Conservation (phyloP, 768 basidiomycete species). For the Cystofilobasidium bisporidii region DNA sequence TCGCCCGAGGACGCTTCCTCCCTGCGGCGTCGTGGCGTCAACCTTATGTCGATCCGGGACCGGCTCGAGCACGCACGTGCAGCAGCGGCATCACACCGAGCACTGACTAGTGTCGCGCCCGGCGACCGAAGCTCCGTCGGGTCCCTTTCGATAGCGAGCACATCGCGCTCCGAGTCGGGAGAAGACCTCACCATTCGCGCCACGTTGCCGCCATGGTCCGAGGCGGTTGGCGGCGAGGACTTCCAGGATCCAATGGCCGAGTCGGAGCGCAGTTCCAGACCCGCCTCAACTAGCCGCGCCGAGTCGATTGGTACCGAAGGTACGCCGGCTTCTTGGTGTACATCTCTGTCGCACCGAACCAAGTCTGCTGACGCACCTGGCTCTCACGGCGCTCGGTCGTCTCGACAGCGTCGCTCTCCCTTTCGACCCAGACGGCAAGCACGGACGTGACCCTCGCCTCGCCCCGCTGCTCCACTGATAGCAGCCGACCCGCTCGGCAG, state of each 20-base stretch:
- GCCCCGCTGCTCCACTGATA: conserved; percentile 8
- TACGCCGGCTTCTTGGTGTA: too few relatives aligned
- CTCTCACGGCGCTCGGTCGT: too few relatives aligned
- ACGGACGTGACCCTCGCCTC: conserved; percentile 8
- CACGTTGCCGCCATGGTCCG: background rate
- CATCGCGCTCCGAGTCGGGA: background rate
- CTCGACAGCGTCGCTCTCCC: conserved; percentile 6
- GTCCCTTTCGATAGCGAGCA: background rate
- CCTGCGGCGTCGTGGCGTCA: background rate
- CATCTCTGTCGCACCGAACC: too few relatives aligned
- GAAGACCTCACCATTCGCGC: conserved; percentile 1
- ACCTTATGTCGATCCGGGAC: background rate
- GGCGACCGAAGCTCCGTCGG: background rate
- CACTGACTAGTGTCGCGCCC: background rate
- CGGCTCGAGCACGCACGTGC: background rate
- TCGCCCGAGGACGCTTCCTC: background rate
- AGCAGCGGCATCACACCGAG: background rate
- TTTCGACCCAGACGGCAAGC: conserved; percentile 12
- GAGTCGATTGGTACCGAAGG: background rate
- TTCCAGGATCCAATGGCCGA: background rate
- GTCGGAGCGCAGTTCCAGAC: background rate
- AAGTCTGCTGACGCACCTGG: too few relatives aligned
- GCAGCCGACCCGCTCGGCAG: background rate
- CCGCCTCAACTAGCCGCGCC: background rate
- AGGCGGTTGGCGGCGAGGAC: background rate